These are phyloP conservation scores for Schizochytrium sp. DNA, from an alignment of 108 stramenopile genomes.

Conservation along the genomic window DNA sequence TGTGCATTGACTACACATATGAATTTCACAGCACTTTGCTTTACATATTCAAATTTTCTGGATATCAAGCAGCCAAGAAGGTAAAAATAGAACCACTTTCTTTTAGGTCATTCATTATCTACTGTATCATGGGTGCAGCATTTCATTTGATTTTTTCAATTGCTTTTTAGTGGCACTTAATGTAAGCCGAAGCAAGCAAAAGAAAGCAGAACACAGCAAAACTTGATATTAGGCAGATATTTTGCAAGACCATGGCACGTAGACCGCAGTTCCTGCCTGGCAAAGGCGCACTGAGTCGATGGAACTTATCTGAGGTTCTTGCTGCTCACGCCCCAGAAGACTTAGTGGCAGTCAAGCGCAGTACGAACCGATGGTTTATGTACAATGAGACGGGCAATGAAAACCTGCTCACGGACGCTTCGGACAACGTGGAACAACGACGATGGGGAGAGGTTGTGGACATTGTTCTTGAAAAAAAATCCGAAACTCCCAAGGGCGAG, in stretches of 20 bases:
- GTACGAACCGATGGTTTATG: slow-evolving; percentile 46
- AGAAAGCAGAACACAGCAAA: no score
- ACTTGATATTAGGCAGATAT: neutral
- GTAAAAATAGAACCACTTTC: no score
- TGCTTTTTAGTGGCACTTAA: no score
- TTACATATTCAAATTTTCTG: no score
- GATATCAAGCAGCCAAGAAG: no score
- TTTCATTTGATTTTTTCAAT: no score
- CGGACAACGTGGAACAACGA: neutral
- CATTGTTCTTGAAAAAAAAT: neutral
- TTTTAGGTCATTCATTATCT: no score
- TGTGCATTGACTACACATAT: no score
- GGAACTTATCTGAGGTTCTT: neutral
- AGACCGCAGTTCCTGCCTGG: neutral
- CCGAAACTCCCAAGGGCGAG: neutral
- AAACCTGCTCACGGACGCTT: slow-evolving; percentile 14
- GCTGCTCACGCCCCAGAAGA: neutral
- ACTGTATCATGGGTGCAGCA: no score
- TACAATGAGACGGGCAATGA: slow-evolving; percentile 56
- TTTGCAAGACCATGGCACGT: neutral
- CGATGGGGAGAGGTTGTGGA: neutral
- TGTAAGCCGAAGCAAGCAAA: no score
- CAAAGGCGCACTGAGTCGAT: neutral
- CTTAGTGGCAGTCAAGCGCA: neutral
- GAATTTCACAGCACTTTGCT: no score